Conservation (phyloP, 148 eudicot species). For the Amaranthus palmeri region DNA sequence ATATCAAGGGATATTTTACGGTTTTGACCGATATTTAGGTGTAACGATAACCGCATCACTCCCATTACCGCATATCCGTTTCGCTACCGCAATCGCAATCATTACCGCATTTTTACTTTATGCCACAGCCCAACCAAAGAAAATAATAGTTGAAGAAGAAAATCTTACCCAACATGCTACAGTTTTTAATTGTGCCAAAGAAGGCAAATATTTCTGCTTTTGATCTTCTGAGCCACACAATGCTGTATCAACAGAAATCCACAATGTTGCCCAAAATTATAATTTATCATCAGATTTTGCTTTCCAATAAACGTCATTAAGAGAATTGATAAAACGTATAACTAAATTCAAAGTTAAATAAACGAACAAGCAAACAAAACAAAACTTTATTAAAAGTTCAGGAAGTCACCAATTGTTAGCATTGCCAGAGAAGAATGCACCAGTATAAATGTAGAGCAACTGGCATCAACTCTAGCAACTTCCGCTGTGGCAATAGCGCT, state of each 20-base stretch:
- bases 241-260: constrained; percentile 41
- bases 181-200: constrained; percentile 64
- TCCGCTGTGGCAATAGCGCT: constrained; percentile 79
- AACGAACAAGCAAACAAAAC: neutral
- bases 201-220: constrained; percentile 80
- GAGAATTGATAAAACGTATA: neutral
- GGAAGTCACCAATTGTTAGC: constrained; percentile 76
- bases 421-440: constrained; percentile 96
- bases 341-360: neutral
- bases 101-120: no score
- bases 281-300: neutral
- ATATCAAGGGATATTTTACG: no score
- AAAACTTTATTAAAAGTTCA: neutral
- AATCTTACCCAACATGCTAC: constrained; percentile 81
- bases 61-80: no score
- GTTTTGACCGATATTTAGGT: no score
- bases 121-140: neutral
- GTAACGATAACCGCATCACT: no score
- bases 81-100: no score
- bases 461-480: constrained; percentile 92
- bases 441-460: constrained; percentile 91
- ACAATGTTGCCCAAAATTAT: constrained; percentile 3
- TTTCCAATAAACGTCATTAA: neutral
- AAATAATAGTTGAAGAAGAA: neutral
- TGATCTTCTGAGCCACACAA: constrained; percentile 83